Evolutionary conservation across 2,329 filamentous ascomycete genomes (phyloP), one percentile per base, ranked within the genome.

Genomic region (Scortechinia acanthostroma): DNA sequence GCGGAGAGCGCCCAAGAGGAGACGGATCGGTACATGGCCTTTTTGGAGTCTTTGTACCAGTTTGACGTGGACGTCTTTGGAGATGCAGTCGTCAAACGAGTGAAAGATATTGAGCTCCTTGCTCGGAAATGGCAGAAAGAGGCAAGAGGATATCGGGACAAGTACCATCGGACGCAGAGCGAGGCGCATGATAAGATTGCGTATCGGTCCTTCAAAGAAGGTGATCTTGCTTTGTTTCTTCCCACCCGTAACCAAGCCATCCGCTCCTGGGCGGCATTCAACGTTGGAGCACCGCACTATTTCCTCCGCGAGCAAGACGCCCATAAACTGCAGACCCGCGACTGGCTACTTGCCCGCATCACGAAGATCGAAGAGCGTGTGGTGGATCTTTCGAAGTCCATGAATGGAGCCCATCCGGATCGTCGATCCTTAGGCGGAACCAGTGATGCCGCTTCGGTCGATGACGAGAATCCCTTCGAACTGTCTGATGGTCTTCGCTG

Each of bases 211-310:
- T 88, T 88, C 65, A 87, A 87, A 53, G 82, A 86, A 59, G 83
- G 83, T 2, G 83, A 88, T 55, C 70, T 88, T n/a, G 83, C 83
- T 14, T 52, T 88, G 2, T 88, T 88, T 63, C 62, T 88, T 21
- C 84, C 84, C 1, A 88, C 84, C 0, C 69, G 83, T 25, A 87
- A 87, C 55, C 82, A 87, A 57, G 77, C 79, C 5, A 86, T 83
- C 19, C 74, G 83, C 21, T 83, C 84, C 10, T 88, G 84, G 84
- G 84, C 84, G n/a, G 84, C 84, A 1, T 88, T 88, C 66, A 88
- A 88, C 53, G 80, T 88, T 33, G 82, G 82, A 4, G 83, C 83
- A 42, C 84, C 84, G 13, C 84, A 88, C 58, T 87, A 84, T 61
- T 88, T 88, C 64, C 69, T 88, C 2, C 77, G 81, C 42, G 84